Evolutionary conservation across 169 alveolate genomes (phyloP).

Genomic region (Ichthyophthirius multifiliis): DNA sequence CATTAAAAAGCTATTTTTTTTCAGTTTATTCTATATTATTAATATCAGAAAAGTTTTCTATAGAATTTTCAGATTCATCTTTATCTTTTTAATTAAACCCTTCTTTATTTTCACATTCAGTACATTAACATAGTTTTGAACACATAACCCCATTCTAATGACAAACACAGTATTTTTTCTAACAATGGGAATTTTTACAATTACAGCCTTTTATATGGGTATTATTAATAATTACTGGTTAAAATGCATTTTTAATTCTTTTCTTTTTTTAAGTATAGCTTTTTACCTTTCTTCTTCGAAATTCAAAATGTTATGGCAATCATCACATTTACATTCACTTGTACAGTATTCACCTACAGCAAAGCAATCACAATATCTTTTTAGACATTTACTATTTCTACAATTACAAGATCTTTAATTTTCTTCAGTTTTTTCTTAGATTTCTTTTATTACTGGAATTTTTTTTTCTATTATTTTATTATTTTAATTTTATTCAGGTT

Average conservation of each 20-base stretch:
- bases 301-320: not conserved
- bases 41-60: too few species aligned
- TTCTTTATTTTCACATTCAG: constrained; percentile 17
- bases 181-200: constrained; percentile 32
- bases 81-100: too few species aligned
- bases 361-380: constrained; percentile 33
- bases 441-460: too few species aligned
- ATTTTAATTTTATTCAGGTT: too few species aligned
- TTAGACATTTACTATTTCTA: constrained; percentile 24
- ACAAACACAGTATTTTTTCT: constrained; percentile 38
- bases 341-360: constrained; percentile 17
- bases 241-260: constrained; percentile 16
- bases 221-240: not conserved
- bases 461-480: too few species aligned
- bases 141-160: constrained; percentile 8
- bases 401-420: constrained; percentile 42
- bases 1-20: too few species aligned
- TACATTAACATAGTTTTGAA: constrained; percentile 8
- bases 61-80: too few species aligned
- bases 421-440: too few species aligned
- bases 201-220: constrained; percentile 19
- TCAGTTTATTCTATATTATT: too few species aligned
- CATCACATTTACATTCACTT: constrained; percentile 33
- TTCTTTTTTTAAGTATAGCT: constrained; percentile 22
- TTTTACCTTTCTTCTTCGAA: constrained; percentile 13